phyloP scores from a whole-genome alignment of 2,329 filamentous ascomycete genomes.

The Pseudocercospora eumusae region DNA sequence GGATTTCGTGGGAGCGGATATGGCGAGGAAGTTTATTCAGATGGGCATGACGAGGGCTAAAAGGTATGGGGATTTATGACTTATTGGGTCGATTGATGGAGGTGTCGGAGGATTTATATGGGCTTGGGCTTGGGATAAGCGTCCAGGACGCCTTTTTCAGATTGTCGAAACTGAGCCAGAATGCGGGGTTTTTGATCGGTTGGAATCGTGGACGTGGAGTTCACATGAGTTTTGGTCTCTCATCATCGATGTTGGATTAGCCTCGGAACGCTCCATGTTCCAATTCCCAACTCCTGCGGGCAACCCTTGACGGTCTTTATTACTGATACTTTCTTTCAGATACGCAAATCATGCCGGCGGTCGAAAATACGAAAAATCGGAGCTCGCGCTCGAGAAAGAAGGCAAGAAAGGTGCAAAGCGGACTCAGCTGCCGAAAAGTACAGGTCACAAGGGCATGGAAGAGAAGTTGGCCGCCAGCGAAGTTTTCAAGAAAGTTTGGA shows the following conservation, averaged over 20 bases:
- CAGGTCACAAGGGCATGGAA: slow-evolving; percentile 48
- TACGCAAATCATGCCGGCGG: slow-evolving; percentile 46
- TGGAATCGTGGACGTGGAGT: too few species aligned
- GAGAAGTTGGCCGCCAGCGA: slow-evolving; percentile 55
- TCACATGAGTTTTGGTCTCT: neutral
- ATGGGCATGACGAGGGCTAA: slow-evolving; percentile 65
- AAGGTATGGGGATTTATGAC: too few species aligned
- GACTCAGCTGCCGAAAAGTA: slow-evolving; percentile 48
- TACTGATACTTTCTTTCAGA: slow-evolving; percentile 5
- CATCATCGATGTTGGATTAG: neutral
- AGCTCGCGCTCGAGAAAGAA: slow-evolving; percentile 37
- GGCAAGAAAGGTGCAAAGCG: slow-evolving; percentile 30
- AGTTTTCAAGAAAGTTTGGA: slow-evolving; percentile 55
- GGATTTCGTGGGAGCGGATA: slow-evolving; percentile 67
- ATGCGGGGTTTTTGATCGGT: too few species aligned
- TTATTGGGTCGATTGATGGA: too few species aligned
- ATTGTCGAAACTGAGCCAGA: too few species aligned
- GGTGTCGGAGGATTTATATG: neutral
- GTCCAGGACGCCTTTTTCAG: neutral
- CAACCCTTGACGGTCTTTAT: too few species aligned
- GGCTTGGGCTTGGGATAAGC: neutral
- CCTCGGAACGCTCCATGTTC: neutral
- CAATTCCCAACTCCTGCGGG: too few species aligned
- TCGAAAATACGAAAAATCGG: slow-evolving; percentile 54
- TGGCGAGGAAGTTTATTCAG: slow-evolving; percentile 64